Evolutionary conservation across 139 green algal genomes (phyloP).

Genomic region (Yamagishiella unicocca): DNA sequence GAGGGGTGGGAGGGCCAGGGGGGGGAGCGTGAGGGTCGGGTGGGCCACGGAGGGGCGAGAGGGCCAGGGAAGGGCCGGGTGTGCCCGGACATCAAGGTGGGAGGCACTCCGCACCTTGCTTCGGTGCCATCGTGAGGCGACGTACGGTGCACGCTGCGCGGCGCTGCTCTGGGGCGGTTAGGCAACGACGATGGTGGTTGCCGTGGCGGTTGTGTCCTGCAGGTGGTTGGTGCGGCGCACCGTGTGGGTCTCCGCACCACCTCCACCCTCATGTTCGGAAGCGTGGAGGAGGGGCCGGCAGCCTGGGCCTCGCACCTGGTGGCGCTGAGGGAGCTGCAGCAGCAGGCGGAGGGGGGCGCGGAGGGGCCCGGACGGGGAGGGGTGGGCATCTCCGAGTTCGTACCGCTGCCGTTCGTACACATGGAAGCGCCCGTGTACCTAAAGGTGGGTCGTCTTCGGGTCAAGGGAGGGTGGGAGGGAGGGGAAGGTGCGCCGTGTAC

Average conservation of each 20-base stretch:
- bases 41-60: background rate
- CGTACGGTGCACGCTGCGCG: too few relatives aligned
- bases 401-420: constrained; percentile 96
- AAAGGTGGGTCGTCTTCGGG: constrained; percentile 48
- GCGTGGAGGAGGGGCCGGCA: constrained; percentile 76
- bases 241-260: constrained; percentile 83
- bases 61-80: too few relatives aligned
- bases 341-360: constrained; percentile 24
- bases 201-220: too few relatives aligned
- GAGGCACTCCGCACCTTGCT: background rate
- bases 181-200: too few relatives aligned
- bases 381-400: constrained; percentile 90
- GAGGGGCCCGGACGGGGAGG: constrained; percentile 45
- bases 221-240: constrained; percentile 83
- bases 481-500: too few relatives aligned
- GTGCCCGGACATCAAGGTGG: background rate
- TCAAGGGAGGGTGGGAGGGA: background rate
- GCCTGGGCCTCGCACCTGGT: constrained; percentile 84
- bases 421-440: constrained; percentile 91
- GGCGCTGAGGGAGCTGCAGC: constrained; percentile 72
- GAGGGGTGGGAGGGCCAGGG: too few relatives aligned
- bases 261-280: constrained; percentile 94
- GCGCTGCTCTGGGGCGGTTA: too few relatives aligned
- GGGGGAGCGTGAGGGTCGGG: too few relatives aligned
- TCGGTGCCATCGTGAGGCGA: too few relatives aligned